Evolutionary conservation across 768 basidiomycete genomes (phyloP).

Genomic region (Amanita subjunquillea): DNA sequence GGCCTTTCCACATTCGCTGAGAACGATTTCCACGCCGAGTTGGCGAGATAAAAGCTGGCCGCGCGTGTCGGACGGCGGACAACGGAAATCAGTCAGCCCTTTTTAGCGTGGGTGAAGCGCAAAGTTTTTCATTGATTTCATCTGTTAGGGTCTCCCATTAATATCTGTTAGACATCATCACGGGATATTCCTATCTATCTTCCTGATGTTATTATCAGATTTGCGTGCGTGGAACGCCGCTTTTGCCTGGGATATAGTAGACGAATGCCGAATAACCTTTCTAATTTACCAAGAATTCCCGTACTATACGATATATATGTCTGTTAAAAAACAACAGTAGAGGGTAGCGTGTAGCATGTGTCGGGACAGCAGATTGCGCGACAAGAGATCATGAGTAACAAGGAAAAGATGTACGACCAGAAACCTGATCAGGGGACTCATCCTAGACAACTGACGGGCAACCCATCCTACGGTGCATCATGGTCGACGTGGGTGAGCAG

Average conservation of each 20-base stretch:
- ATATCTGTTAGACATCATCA: not conserved
- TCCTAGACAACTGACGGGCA: not conserved
- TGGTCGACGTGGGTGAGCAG: not conserved
- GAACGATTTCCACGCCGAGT: constrained; percentile 2
- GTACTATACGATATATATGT: constrained; percentile 4
- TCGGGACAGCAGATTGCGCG: not conserved
- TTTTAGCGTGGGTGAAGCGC: not conserved
- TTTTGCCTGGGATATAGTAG: not conserved
- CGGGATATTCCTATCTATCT: constrained; percentile 3
- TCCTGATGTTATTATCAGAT: not conserved
- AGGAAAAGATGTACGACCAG: not conserved
- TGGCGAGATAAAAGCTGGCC: not conserved
- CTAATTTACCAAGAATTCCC: constrained; percentile 3
- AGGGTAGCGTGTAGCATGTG: not conserved
- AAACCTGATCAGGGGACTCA: not conserved
- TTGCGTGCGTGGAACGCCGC: not conserved
- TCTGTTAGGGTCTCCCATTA: not conserved
- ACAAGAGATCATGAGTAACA: not conserved
- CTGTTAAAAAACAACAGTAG: not conserved
- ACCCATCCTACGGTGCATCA: not conserved
- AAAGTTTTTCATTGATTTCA: not conserved
- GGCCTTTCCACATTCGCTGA: constrained; percentile 2
- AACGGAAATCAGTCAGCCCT: not conserved
- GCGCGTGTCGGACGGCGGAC: not conserved
- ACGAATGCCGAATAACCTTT: not conserved